Evolutionary conservation across 225 moss, liverwort and hornwort species (phyloP), one percentile per base, ranked within the genome.

Genomic region (Polytrichum formosum): DNA sequence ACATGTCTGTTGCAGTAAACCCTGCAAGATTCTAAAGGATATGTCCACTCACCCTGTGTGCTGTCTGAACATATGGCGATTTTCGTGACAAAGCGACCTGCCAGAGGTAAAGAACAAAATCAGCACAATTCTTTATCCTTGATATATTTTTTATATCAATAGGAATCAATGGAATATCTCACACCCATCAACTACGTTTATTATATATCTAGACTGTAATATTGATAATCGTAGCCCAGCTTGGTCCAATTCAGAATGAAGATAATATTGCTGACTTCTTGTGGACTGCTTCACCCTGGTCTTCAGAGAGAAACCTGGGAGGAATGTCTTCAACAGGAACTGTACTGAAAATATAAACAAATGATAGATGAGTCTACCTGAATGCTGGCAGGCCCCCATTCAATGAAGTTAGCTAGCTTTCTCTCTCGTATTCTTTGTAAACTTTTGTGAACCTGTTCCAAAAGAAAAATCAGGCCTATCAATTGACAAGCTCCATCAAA

Each of bases 321-420:
- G 2, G 35, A 8, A 35, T 9, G 9, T 35, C 9, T 35, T 35
- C 2, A 35, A 35, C 35, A 54, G 58, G 20, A 73, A 19, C 21
- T 35, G 18, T 63, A 53, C 18, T 26, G 10, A 20, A 25, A 26
- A 28, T 18, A 4, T 21, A 70, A 13, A 10, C 10, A 22, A 23
- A 56, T 35, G 35, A 35, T 53, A 65, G 7, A 26, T 16, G 4
- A 21, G 55, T 18, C 18, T 70, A 98, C 98, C 92, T 98, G 98
- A 65, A 98, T 98, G 79, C 98, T 98, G 61, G 98, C 98, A 60
- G 92, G 98, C 68, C 98, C 98, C 98, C 98, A 98, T 71, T 98
- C 98, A 54, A 98, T 98, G 67, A 98, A 98, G 54, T 98, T 98
- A 17, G 98, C 98, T 69, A 98, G 91, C 81, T 98, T 98, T 75